Percentiles rank a stretch among this genome's conserved stretches.
phyloP scores from a whole-genome alignment of 768 basidiomycete genomes.

The Tricholoma furcatifolium region DNA sequence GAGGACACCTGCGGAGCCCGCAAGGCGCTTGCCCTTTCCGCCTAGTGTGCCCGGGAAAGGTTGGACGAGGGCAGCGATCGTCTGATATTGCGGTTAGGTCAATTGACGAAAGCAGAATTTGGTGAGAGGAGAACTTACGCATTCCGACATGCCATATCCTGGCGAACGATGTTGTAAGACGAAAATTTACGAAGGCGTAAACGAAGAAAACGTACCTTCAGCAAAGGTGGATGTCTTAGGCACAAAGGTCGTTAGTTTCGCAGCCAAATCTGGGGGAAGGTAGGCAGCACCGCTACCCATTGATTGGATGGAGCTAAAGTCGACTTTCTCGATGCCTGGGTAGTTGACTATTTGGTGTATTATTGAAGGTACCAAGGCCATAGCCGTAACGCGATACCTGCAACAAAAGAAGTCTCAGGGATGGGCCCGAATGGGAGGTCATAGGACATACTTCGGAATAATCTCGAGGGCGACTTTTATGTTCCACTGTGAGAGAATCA shows the following conservation, averaged over 20 bases:
- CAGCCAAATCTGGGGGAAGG: conserved; percentile 54
- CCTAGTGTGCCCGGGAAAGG: conserved; percentile 44
- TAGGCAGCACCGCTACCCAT: conserved; percentile 63
- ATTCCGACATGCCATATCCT: conserved; percentile 78
- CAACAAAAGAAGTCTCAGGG: neutral
- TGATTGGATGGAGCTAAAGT: conserved; percentile 48
- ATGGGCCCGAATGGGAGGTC: neutral
- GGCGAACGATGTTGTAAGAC: neutral
- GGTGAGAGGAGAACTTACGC: conserved; percentile 35
- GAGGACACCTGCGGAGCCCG: conserved; percentile 56
- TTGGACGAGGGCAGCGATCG: conserved; percentile 47
- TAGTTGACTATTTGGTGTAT: conserved; percentile 65
- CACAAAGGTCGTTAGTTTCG: conserved; percentile 37
- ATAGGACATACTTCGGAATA: conserved; percentile 57
- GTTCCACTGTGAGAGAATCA: conserved; percentile 65
- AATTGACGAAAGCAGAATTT: neutral
- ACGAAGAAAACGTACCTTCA: conserved; percentile 41
- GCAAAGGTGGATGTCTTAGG: conserved; percentile 30
- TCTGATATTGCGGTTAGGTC: conserved; percentile 35
- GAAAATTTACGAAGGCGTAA: neutral
- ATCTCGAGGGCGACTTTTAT: conserved; percentile 45
- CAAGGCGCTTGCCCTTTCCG: conserved; percentile 37
- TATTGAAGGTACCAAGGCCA: conserved; percentile 60
- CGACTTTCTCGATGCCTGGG: conserved; percentile 43
- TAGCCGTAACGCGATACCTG: conserved; percentile 53